These are phyloP conservation scores for Talaromyces wortmannii DNA, from an alignment of 495 filamentous ascomycete genomes.

Conservation along the genomic window DNA sequence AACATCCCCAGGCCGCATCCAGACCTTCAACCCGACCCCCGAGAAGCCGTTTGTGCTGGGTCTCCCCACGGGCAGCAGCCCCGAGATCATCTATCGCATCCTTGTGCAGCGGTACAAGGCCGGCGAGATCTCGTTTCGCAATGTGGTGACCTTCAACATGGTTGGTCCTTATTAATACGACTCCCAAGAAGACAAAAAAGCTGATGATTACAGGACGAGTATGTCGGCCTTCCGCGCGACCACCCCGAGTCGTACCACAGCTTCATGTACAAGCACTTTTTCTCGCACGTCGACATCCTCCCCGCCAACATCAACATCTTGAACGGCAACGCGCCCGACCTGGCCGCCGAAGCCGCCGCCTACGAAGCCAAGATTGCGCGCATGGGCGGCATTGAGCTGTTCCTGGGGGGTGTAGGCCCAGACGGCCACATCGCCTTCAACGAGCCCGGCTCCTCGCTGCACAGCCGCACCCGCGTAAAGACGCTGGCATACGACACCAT, in stretches of 20 bases:
- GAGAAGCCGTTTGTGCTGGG: constrained; percentile 74
- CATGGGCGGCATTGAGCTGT: constrained; percentile 75
- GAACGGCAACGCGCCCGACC: constrained; percentile 72
- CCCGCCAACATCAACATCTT: constrained; percentile 79
- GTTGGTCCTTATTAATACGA: constrained; percentile 32
- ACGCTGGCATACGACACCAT: constrained; percentile 85
- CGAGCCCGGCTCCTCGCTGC: constrained; percentile 76
- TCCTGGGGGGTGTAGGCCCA: constrained; percentile 77
- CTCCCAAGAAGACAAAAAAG: background rate
- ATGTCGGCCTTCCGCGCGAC: constrained; percentile 73
- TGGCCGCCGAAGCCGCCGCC: constrained; percentile 66
- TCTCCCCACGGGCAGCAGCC: constrained; percentile 76
- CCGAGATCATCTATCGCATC: constrained; percentile 69
- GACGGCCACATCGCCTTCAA: constrained; percentile 91
- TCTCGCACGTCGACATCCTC: constrained; percentile 77
- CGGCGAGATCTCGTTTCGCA: constrained; percentile 74
- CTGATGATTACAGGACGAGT: constrained; percentile 61
- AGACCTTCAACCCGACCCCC: constrained; percentile 61
- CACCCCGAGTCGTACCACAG: constrained; percentile 82
- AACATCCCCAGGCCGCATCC: constrained; percentile 48
- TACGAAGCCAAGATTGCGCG: constrained; percentile 76
- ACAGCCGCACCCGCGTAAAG: constrained; percentile 75
- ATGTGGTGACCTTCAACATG: constrained; percentile 93
- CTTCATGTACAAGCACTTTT: constrained; percentile 90
- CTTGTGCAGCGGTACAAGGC: constrained; percentile 70